phyloP scores from a whole-genome alignment of 371 early-diverging fungal genomes.

The Conidiobolus incongruus region DNA sequence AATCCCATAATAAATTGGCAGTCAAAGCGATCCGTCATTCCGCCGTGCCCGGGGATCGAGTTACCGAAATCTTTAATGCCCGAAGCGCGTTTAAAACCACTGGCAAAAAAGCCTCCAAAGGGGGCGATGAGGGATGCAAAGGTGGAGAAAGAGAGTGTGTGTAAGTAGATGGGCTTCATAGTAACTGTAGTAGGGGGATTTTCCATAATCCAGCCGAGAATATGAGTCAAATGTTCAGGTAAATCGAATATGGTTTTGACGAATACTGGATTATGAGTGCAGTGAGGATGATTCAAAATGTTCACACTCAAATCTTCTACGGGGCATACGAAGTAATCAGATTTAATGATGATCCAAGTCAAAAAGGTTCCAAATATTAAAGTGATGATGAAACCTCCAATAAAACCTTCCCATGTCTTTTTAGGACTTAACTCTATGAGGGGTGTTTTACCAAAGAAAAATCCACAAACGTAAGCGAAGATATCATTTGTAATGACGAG shows the following conservation, averaged over 20 bases:
- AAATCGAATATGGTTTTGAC: slow-evolving; percentile 15
- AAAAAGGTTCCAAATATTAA: slow-evolving; percentile 46
- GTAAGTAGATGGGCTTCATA: slow-evolving; percentile 75
- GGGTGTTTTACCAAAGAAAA: slow-evolving; percentile 84
- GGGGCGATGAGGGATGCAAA: slow-evolving; percentile 97
- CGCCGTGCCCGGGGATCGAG: slow-evolving; percentile 97
- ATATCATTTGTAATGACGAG: slow-evolving; percentile 97
- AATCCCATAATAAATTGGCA: slow-evolving; percentile 96
- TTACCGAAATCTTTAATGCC: slow-evolving; percentile 97
- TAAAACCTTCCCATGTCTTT: slow-evolving; percentile 99
- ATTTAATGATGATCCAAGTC: slow-evolving; percentile 28
- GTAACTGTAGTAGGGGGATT: slow-evolving; percentile 4
- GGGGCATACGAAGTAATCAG: slow-evolving; percentile 72
- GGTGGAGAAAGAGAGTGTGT: slow-evolving; percentile 68
- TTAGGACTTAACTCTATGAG: slow-evolving; percentile 92
- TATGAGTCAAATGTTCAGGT: neutral
- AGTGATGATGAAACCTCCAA: slow-evolving; percentile 84
- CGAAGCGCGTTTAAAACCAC: slow-evolving; percentile 94
- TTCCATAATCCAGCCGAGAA: neutral
- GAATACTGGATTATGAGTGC: slow-evolving; percentile 49
- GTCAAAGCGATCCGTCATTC: slow-evolving; percentile 96
- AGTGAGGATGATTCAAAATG: slow-evolving; percentile 19
- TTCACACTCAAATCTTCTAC: slow-evolving; percentile 35
- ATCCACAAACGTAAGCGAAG: slow-evolving; percentile 92
- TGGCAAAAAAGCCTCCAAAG: slow-evolving; percentile 98